Evolutionary conservation across 2,329 filamentous ascomycete genomes (phyloP).

Genomic region (Hymenoscyphus fraxineus): DNA sequence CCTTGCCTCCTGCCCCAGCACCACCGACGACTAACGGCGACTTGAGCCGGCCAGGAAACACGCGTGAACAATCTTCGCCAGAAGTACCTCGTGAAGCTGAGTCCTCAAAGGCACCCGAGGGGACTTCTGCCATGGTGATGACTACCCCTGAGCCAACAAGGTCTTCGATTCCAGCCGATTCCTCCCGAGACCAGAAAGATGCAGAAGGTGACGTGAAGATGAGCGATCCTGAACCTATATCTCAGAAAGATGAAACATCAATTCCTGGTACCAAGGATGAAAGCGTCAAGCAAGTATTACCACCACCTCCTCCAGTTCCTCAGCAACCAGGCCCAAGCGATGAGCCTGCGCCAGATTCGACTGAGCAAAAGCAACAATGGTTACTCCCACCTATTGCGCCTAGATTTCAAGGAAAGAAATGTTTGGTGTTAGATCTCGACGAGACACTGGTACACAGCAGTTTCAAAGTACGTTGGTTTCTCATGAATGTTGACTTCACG

Average conservation of each 20-base stretch:
- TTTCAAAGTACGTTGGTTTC: constrained; percentile 71
- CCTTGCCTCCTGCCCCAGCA: constrained; percentile 12
- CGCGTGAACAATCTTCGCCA: constrained; percentile 32
- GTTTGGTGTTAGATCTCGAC: constrained; percentile 89
- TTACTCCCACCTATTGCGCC: constrained; percentile 79
- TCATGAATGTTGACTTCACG: no score
- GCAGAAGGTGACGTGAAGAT: constrained; percentile 27
- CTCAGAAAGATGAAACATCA: constrained; percentile 25
- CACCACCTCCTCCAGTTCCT: constrained; percentile 29
- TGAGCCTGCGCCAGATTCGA: constrained; percentile 24
- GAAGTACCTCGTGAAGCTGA: constrained; percentile 31
- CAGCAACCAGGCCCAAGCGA: constrained; percentile 21
- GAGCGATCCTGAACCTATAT: constrained; percentile 25
- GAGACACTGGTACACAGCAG: constrained; percentile 98
- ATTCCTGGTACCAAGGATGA: constrained; percentile 25
- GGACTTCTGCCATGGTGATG: constrained; percentile 19
- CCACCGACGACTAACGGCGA: constrained; percentile 25
- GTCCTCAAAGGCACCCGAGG: constrained; percentile 10
- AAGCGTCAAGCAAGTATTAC: constrained; percentile 20
- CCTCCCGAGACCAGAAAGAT: constrained; percentile 22
- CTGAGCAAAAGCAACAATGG: constrained; percentile 35
- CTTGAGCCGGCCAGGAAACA: constrained; percentile 16
- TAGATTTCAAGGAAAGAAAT: constrained; percentile 83
- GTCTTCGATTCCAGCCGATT: constrained; percentile 11
- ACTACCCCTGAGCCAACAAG: constrained; percentile 21